Conservation (phyloP, 768 basidiomycete species). For the Serendipita vermifera region DNA sequence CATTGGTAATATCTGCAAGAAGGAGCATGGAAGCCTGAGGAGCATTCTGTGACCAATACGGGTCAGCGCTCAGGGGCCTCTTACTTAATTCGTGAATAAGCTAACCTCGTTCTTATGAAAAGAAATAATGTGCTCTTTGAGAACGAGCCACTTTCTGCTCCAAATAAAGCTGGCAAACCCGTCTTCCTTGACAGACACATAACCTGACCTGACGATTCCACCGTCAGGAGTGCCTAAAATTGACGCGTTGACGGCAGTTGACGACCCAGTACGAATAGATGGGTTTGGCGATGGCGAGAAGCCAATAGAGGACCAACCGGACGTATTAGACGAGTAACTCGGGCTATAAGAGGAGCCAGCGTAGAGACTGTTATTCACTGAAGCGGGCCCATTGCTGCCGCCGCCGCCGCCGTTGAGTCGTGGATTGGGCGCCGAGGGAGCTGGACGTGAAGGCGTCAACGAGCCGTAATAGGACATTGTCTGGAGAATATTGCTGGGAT, state of each 20-base stretch:
- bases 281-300: constrained; percentile 2
- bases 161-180: constrained; percentile 86
- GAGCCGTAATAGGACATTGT: constrained; percentile 24
- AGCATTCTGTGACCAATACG: constrained; percentile 35
- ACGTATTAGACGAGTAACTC: constrained; percentile 37
- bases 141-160: constrained; percentile 78
- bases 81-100: constrained; percentile 8
- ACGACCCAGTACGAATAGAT: neutral
- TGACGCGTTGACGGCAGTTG: constrained; percentile 25
- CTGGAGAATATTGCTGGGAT: neutral
- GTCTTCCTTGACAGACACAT: constrained; percentile 84
- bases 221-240: constrained; percentile 60
- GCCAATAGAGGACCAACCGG: constrained; percentile 4
- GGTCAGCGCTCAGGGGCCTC: neutral
- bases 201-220: constrained; percentile 48
- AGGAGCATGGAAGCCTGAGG: constrained; percentile 47
- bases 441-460: constrained; percentile 64
- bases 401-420: constrained; percentile 27
- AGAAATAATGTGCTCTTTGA: constrained; percentile 63
- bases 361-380: constrained; percentile 19
- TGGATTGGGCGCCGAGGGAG: constrained; percentile 53
- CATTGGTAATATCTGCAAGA: constrained; percentile 66
- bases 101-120: constrained; percentile 90
- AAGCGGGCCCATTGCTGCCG: neutral
- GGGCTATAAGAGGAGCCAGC: constrained; percentile 48